phyloP scores from a whole-genome alignment of 148 eudicot species.

The Oxyria digyna region DNA sequence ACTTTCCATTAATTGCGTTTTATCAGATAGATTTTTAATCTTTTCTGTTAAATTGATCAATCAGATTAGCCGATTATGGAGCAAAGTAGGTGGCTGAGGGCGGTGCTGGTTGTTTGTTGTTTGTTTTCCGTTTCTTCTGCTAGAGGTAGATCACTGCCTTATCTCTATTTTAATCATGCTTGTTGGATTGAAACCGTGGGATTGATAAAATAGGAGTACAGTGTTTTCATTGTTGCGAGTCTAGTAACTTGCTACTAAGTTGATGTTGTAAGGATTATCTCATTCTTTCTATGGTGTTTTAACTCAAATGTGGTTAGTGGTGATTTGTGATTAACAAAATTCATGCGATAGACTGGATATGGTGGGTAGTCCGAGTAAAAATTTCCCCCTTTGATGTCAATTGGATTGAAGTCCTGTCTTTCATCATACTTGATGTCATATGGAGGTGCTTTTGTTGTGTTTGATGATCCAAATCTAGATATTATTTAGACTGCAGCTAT shows the following conservation, averaged over 20 bases:
- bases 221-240: background rate
- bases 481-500: background rate
- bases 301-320: background rate
- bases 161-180: background rate
- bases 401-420: background rate
- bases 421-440: background rate
- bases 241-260: background rate
- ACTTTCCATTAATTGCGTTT: background rate
- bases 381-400: background rate
- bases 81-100: conserved; percentile 3
- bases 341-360: background rate
- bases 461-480: background rate
- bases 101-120: conserved; percentile 11
- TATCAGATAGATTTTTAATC: background rate
- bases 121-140: conserved; percentile 24
- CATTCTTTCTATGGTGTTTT: background rate
- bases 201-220: background rate
- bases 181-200: background rate
- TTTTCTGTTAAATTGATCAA: background rate
- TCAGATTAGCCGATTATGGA: conserved; percentile 3
- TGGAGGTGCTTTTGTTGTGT: background rate
- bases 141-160: conserved; percentile 24
- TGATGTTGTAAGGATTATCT: background rate
- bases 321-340: background rate
- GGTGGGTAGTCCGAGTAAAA: background rate